phyloP scores from a whole-genome alignment of 78 protist genomes.

The Diacronema lutheri region DNA sequence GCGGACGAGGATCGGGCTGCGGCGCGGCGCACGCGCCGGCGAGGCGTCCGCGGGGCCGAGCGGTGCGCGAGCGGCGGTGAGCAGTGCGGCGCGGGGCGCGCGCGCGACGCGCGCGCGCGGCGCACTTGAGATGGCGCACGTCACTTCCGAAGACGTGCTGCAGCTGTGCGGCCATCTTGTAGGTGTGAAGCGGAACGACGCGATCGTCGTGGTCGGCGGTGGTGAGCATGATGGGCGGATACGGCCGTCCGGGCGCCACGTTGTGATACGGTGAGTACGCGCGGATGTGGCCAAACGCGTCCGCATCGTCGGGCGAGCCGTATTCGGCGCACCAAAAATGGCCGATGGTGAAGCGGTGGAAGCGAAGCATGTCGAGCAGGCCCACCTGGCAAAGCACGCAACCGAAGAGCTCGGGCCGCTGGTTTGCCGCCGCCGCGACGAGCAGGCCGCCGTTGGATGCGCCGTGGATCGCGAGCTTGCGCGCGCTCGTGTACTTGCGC shows the following conservation, averaged over 20 bases:
- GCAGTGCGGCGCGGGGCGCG: too few species aligned
- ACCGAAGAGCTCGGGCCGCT: constrained; percentile 80
- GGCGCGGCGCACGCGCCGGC: too few species aligned
- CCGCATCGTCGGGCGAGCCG: constrained; percentile 62
- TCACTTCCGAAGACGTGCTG: too few species aligned
- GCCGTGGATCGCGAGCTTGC: constrained; percentile 63
- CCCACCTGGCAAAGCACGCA: constrained; percentile 52
- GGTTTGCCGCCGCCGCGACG: constrained; percentile 77
- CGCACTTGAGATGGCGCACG: too few species aligned
- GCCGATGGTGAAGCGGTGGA: constrained; percentile 88
- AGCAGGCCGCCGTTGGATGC: constrained; percentile 93
- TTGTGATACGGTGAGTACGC: constrained; percentile 82
- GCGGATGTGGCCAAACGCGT: constrained; percentile 29
- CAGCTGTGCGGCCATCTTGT: constrained; percentile 64
- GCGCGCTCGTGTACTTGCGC: background rate
- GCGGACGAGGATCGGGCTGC: too few species aligned
- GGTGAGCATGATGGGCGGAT: constrained; percentile 65
- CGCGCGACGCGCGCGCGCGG: too few species aligned
- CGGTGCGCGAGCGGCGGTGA: too few species aligned
- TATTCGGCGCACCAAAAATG: constrained; percentile 80
- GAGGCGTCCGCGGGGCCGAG: too few species aligned
- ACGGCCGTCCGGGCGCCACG: constrained; percentile 3
- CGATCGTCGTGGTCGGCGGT: constrained; percentile 93
- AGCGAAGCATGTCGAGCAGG: constrained; percentile 86
- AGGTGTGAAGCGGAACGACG: constrained; percentile 84